Evolutionary conservation across 208 protist species (phyloP), one percentile per base, ranked within the genome.

Genomic region (Crithidia acanthocephali): DNA sequence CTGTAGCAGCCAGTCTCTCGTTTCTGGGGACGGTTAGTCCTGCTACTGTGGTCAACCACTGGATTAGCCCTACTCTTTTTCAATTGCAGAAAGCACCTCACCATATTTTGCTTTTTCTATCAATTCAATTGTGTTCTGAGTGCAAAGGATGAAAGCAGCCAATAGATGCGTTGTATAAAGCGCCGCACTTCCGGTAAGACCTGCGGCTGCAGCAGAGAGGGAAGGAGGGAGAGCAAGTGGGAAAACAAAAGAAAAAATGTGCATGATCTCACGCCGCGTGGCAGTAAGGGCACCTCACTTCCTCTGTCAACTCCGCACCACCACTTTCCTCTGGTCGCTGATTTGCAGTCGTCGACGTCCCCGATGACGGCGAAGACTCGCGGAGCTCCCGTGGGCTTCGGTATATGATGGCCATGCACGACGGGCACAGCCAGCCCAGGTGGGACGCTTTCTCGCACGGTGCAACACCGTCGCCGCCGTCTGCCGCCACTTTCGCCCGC

Each of bases 361-460:
- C 22, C 0, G 48, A 28, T 35, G 56, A 68, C 33, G 45, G 37
- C 11, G n/a, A n/a, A n/a, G 25, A 30, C 27, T 40, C 52, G 62
- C 32, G 60, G 37, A 42, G 59, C 59, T 88, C 90, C 20, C 22
- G 23, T 13, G 63, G 22, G 32, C 37, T 45, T 15, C 87, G 83
- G 33, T 81, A 66, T 60, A 89, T 57, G 7, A 92, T 76, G 16
- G 80, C 80, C 79, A 91, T 91, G 73, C 87, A 93, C 16, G 55
- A 63, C 6, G 90, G 82, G 55, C 87, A 93, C 48, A 93, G 71
- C 88, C 90, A 93, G 28, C 72, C 90, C 58, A 92, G 56, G 59
- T 82, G 58, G 48, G 82, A 80, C 15, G 59, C 52, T 3, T 77
- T 65, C 51, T 51, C 58, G 20, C 37, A 18, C 30, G 53, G 27